Percentiles rank a stretch among this genome's conserved stretches.
These are phyloP conservation scores for Lactarius akahatsu DNA, from an alignment of 768 basidiomycete species.

Conservation along the genomic window DNA sequence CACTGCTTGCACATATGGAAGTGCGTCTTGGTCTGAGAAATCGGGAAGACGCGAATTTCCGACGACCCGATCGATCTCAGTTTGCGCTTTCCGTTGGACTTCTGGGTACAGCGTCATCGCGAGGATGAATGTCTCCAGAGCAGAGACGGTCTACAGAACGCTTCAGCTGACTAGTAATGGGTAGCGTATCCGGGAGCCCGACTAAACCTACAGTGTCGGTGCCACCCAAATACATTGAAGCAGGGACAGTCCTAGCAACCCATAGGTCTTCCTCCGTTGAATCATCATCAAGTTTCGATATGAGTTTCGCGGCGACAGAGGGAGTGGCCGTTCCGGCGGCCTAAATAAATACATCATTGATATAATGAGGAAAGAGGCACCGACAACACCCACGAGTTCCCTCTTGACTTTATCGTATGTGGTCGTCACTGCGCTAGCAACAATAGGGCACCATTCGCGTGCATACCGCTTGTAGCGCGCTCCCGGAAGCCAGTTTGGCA, in stretches of 20 bases:
- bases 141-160: background rate
- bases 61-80: background rate
- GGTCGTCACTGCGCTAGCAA: background rate
- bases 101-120: background rate
- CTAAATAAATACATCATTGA: background rate
- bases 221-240: background rate
- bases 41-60: background rate
- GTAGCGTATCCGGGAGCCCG: no score
- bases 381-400: background rate
- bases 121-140: background rate
- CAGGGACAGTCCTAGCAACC: background rate
- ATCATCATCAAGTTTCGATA: background rate
- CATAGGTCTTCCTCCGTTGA: background rate
- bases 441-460: background rate
- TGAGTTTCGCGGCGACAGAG: background rate
- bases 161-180: background rate
- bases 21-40: background rate
- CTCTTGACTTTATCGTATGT: background rate
- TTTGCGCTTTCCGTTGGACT: background rate
- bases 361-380: no score
- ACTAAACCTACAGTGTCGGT: background rate
- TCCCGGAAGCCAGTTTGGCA: background rate
- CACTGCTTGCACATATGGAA: constrained; percentile 5
- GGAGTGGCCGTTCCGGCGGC: background rate
- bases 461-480: background rate